phyloP scores from a whole-genome alignment of 2,329 filamentous ascomycete species.

The Shiraia sp. region DNA sequence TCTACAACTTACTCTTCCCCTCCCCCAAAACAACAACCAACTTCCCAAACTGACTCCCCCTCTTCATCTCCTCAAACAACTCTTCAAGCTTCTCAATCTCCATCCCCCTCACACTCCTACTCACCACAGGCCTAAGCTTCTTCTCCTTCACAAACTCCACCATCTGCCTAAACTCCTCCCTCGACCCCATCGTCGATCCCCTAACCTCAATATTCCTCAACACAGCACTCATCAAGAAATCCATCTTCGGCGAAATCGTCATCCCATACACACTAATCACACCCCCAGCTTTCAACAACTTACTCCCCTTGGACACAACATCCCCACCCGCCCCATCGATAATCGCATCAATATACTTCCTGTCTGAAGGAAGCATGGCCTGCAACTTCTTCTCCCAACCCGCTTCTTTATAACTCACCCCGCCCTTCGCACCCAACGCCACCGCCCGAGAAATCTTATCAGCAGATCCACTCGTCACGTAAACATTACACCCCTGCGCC shows the following conservation, averaged over 20 bases:
- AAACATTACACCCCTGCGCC: slow-evolving; percentile 74
- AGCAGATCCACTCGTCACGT: slow-evolving; percentile 73
- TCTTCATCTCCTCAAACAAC: slow-evolving; percentile 86
- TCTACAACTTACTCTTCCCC: slow-evolving; percentile 37
- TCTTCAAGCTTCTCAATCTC: slow-evolving; percentile 77
- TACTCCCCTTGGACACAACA: slow-evolving; percentile 69
- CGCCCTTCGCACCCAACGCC: slow-evolving; percentile 74
- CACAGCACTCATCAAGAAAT: slow-evolving; percentile 81
- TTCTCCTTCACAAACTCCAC: slow-evolving; percentile 76
- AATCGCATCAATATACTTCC: slow-evolving; percentile 76
- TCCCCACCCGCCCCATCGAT: slow-evolving; percentile 91
- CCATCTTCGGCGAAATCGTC: slow-evolving; percentile 84
- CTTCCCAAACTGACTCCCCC: slow-evolving; percentile 88
- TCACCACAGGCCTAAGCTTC: slow-evolving; percentile 77
- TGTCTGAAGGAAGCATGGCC: slow-evolving; percentile 63
- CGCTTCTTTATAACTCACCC: slow-evolving; percentile 78
- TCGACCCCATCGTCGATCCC: slow-evolving; percentile 89
- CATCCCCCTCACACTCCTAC: slow-evolving; percentile 71
- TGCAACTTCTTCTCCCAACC: slow-evolving; percentile 80
- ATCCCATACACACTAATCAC: slow-evolving; percentile 89
- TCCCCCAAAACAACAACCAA: slow-evolving; percentile 66
- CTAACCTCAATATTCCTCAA: slow-evolving; percentile 85
- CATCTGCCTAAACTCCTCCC: slow-evolving; percentile 90
- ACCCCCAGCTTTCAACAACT: slow-evolving; percentile 77
- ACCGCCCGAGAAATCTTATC: slow-evolving; percentile 76